Evolutionary conservation across 352 stramenopile genomes (phyloP), one percentile per base, ranked within the genome.

Genomic region (Globisporangium heterothallicum): DNA sequence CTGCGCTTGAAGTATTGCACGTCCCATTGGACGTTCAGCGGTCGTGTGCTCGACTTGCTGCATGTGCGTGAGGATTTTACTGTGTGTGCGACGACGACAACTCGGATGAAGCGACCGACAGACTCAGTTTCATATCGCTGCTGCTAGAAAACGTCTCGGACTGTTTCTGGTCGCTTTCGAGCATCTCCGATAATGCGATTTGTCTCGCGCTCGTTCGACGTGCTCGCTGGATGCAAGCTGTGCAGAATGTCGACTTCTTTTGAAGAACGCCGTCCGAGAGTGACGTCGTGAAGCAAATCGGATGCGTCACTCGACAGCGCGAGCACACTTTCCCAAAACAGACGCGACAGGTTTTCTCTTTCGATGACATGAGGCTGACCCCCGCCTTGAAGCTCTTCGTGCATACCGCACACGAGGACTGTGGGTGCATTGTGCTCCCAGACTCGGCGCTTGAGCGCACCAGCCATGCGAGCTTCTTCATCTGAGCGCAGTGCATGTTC

Each of bases 401-500:
- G 30, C 30, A 36, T 13, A 36, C 29, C 6, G 6, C 29, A 10
- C 29, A 34, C 6, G 29, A 6, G 29, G 10, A 6, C 10, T 6
- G 29, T 34, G 29, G 10, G 6, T 10, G 29, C 29, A 12, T 6
- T 8, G 30, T 36, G 30, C 30, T 36, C 9, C 9, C 30, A 36
- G 30, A 36, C 6, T 12, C 29, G 6, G 29, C 10, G 40, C 32
- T 21, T 54, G 32, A 6, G 32, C 32, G 52, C 64, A 36, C 16
- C 10, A 84, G 30, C 72, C 72, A 84, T 36, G 59, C 40, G 2
- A 84, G 61, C 27, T 84, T 84, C 50, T 81, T 80, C 47, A 73
- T 63, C 40, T 67, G 48, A 2, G 67, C 59, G 30, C 66, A 80
- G 19, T 66, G 51, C 42, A 66, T 55, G 10, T 56, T 59, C 18